phyloP scores from a whole-genome alignment of 441 rosid genomes.

The Populus tomentosa region DNA sequence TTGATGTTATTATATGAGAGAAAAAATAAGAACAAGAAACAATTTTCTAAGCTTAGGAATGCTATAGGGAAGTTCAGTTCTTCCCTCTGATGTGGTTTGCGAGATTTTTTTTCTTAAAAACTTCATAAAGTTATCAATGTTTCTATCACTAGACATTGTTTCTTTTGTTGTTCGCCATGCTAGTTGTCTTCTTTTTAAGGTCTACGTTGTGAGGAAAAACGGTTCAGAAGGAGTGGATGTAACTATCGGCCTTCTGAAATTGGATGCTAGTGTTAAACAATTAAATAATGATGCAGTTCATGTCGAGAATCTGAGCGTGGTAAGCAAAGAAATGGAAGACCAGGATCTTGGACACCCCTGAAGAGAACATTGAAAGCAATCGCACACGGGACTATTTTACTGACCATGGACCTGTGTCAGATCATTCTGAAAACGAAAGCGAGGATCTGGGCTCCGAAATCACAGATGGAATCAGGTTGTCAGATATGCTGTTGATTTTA shows the following conservation, averaged over 20 bases:
- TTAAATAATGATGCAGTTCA: not conserved
- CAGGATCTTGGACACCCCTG: conserved; percentile 13
- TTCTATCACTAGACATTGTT: not conserved
- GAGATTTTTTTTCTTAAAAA: not conserved
- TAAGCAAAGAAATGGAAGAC: conserved; percentile 12
- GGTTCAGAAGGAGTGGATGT: too few species aligned
- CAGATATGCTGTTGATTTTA: too few species aligned
- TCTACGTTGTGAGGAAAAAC: too few species aligned
- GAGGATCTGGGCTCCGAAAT: conserved; percentile 17
- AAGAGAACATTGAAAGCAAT: conserved; percentile 14
- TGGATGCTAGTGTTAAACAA: too few species aligned
- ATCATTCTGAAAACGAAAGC: conserved; percentile 16
- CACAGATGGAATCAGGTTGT: conserved; percentile 25
- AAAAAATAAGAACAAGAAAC: too few species aligned
- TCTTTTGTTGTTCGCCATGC: too few species aligned
- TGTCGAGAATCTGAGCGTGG: conserved; percentile 15
- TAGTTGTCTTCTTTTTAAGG: too few species aligned
- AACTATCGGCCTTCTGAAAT: too few species aligned
- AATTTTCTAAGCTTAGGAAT: not conserved
- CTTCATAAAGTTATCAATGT: not conserved
- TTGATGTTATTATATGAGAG: too few species aligned
- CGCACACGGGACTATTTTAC: not conserved
- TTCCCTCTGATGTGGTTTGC: not conserved
- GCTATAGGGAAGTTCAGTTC: too few species aligned
- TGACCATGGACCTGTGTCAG: not conserved